Percentiles rank a stretch among this genome's conserved stretches.
Conservation (phyloP, 192 early-diverging fungal genomes). For the Diversispora epigaea region DNA sequence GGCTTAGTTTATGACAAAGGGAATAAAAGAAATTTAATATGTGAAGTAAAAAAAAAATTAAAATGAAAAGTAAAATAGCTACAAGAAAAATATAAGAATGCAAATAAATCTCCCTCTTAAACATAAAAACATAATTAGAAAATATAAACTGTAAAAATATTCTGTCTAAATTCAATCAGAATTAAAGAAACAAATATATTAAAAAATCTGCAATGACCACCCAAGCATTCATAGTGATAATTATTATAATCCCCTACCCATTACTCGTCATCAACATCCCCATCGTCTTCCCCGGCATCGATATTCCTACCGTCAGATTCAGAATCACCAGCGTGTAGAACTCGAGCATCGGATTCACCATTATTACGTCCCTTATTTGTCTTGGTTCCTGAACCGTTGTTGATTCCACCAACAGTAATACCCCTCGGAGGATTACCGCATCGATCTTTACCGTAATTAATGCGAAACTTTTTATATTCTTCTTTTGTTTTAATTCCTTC, state of each 20-base stretch:
- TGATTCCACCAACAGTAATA: background rate
- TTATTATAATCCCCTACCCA: constrained; percentile 1
- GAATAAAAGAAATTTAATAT: background rate
- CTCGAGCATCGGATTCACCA: constrained; percentile 31
- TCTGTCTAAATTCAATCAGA: background rate
- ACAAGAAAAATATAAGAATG: background rate
- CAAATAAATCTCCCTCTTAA: background rate
- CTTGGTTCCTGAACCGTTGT: background rate
- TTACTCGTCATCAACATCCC: constrained; percentile 26
- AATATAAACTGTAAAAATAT: background rate
- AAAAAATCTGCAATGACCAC: background rate
- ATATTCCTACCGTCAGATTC: constrained; percentile 23
- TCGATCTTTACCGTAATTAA: constrained; percentile 88
- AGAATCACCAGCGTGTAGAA: constrained; percentile 28
- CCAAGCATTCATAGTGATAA: background rate
- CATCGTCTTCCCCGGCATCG: constrained; percentile 20
- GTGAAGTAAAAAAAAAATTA: background rate
- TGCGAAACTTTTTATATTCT: constrained; percentile 57
- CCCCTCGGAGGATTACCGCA: constrained; percentile 71
- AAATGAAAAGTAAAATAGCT: background rate
- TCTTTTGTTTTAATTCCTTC: constrained; percentile 62
- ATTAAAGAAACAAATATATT: background rate
- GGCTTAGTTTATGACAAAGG: constrained; percentile 4
- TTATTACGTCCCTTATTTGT: constrained; percentile 28
- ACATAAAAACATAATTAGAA: background rate